Conservation (phyloP, 1,139 yeast species). For the Zygosaccharomyces pseudobailii region DNA sequence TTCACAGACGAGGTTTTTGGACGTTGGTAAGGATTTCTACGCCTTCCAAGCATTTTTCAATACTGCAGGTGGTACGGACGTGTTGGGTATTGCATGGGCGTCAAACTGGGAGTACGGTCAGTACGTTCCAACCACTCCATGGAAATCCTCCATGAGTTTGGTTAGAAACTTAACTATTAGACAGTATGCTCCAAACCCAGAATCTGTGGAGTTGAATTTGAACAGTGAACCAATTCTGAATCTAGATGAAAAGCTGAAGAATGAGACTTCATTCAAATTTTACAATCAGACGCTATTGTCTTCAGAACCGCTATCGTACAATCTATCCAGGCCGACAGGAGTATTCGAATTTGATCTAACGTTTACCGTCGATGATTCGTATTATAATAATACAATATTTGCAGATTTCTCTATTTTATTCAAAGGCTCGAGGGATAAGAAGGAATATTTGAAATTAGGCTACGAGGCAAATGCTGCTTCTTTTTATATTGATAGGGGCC, state of each 20-base stretch:
- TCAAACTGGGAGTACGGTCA: constrained; percentile 39
- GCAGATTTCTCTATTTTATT: constrained; percentile 17
- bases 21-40: constrained; percentile 37
- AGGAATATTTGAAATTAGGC: constrained; percentile 22
- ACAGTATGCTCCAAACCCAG: constrained; percentile 27
- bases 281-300: no score
- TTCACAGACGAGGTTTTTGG: constrained; percentile 30
- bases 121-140: constrained; percentile 33
- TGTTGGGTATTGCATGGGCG: constrained; percentile 38
- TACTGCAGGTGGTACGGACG: constrained; percentile 20
- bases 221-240: constrained; percentile 26
- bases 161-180: constrained; percentile 32
- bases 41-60: constrained; percentile 36
- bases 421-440: constrained; percentile 10
- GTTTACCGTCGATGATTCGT: constrained; percentile 15
- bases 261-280: no score
- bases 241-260: neutral
- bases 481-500: constrained; percentile 25
- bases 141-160: constrained; percentile 36
- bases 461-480: constrained; percentile 20
- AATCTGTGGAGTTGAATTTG: constrained; percentile 21
- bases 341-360: constrained; percentile 14
- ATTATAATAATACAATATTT: constrained; percentile 8
- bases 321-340: neutral
- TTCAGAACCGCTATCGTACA: neutral